These are phyloP conservation scores for Rhodotorula paludigena DNA, from an alignment of 768 basidiomycete genomes.

Conservation along the genomic window DNA sequence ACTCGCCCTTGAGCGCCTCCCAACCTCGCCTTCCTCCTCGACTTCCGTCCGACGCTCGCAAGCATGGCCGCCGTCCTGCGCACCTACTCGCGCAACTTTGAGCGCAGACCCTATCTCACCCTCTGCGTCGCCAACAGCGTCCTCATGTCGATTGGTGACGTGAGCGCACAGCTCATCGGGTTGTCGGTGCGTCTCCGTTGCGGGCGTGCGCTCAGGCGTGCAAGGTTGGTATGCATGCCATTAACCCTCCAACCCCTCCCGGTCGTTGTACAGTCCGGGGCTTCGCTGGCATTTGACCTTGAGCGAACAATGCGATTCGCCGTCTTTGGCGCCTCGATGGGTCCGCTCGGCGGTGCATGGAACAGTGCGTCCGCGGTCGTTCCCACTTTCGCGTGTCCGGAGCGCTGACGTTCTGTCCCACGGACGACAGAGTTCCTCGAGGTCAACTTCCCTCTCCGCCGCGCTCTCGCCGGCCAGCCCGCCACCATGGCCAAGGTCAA, in stretches of 20 bases:
- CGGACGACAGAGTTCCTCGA: constrained; percentile 40
- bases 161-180: constrained; percentile 23
- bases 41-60: not conserved
- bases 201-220: not conserved
- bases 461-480: not conserved
- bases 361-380: constrained; percentile 27
- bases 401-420: not conserved
- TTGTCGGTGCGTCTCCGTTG: constrained; percentile 16
- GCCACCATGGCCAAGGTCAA: constrained; percentile 26
- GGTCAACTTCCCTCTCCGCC: constrained; percentile 38
- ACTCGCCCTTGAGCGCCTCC: no score
- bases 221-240: no score
- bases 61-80: constrained; percentile 23
- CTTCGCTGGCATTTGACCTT: constrained; percentile 6
- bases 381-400: not conserved
- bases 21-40: not conserved
- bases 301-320: constrained; percentile 22
- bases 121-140: constrained; percentile 24
- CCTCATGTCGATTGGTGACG: constrained; percentile 25
- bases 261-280: not conserved
- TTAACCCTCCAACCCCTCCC: no score
- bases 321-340: constrained; percentile 38
- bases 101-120: constrained; percentile 27
- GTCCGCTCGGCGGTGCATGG: constrained; percentile 38
- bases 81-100: constrained; percentile 27